Evolutionary conservation across 208 protist genomes (phyloP).

Genomic region (Acanthamoeba pearcei): DNA sequence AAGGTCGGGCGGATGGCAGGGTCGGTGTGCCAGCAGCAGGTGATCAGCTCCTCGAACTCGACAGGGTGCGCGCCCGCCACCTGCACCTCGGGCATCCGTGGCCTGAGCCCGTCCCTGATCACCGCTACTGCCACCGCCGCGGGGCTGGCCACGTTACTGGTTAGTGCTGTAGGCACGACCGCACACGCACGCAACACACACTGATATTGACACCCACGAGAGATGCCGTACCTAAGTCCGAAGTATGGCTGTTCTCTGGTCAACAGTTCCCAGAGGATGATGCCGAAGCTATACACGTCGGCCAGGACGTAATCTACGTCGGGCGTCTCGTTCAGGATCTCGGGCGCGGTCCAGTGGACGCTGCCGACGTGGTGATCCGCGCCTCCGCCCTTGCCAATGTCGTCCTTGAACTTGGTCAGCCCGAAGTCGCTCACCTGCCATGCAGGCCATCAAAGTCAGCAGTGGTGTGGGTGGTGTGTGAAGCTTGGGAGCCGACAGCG

Average conservation of each 20-base stretch:
- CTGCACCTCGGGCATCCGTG: not conserved
- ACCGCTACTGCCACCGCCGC: not conserved
- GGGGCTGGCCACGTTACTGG: not conserved
- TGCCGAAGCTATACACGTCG: not conserved
- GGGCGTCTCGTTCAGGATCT: not conserved
- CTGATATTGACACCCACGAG: not conserved
- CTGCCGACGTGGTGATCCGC: not conserved
- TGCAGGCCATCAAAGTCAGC: too few relatives aligned
- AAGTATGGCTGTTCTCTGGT: not conserved
- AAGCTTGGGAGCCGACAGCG: too few relatives aligned
- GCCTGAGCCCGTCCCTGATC: not conserved
- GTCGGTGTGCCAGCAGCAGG: slow-evolving; percentile 52
- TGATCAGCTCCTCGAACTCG: slow-evolving; percentile 49
- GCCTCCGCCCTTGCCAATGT: too few relatives aligned
- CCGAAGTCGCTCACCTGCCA: too few relatives aligned
- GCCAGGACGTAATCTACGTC: not conserved
- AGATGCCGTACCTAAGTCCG: not conserved
- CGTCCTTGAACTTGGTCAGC: too few relatives aligned
- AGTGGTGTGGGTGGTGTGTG: too few relatives aligned
- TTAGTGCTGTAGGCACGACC: not conserved
- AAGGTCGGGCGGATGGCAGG: slow-evolving; percentile 8
- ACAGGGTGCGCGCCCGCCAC: too few relatives aligned
- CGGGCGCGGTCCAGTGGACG: slow-evolving; percentile 4
- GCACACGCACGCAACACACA: not conserved
- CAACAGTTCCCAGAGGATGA: not conserved